These are phyloP conservation scores for Alternaria atra DNA, from an alignment of 2,329 filamentous ascomycete genomes.

Conservation along the genomic window DNA sequence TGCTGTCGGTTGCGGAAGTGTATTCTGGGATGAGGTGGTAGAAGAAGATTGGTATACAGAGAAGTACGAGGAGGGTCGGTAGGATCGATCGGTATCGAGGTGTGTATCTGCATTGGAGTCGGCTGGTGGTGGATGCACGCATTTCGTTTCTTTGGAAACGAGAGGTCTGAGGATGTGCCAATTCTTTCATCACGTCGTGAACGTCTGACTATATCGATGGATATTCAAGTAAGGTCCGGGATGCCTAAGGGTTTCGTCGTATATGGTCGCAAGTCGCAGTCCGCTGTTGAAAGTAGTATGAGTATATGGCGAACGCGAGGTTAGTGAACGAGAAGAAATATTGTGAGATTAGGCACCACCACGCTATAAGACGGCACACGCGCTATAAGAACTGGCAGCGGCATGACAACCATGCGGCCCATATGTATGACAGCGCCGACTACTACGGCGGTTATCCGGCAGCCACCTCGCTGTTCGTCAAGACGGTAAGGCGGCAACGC, in stretches of 20 bases:
- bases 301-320: neutral
- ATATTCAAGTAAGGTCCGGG: neutral
- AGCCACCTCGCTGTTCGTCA: slow-evolving; percentile 9
- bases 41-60: slow-evolving; percentile 17
- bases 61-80: slow-evolving; percentile 2
- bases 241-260: neutral
- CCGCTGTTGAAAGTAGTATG: too few species aligned
- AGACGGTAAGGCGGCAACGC: slow-evolving; percentile 15
- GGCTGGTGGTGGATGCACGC: neutral
- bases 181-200: slow-evolving; percentile 2
- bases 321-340: neutral
- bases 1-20: neutral
- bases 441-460: slow-evolving; percentile 10
- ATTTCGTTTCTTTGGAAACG: neutral
- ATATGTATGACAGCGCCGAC: slow-evolving; percentile 4
- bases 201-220: too few species aligned
- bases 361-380: neutral
- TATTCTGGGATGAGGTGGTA: slow-evolving; percentile 15
- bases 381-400: neutral
- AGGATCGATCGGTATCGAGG: slow-evolving; percentile 5
- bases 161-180: neutral
- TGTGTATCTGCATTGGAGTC: slow-evolving; percentile 2
- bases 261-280: neutral
- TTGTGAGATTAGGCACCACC: neutral
- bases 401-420: slow-evolving; percentile 4